These are phyloP conservation scores for Paraphaeosphaeria minitans DNA, from an alignment of 2,329 filamentous ascomycete genomes.

Conservation along the genomic window DNA sequence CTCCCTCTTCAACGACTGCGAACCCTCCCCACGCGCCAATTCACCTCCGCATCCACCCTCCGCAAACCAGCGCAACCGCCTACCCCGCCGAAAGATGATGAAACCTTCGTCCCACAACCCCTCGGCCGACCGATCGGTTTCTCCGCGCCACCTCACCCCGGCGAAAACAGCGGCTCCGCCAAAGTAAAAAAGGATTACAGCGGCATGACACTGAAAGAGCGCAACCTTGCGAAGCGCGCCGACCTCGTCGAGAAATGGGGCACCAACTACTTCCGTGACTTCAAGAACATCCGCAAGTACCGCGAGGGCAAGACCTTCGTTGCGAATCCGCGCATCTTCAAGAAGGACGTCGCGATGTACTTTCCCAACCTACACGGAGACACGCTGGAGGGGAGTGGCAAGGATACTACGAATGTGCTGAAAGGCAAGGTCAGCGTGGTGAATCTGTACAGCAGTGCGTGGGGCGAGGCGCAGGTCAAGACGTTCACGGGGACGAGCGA, in stretches of 20 bases:
- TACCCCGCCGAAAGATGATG: constrained; percentile 24
- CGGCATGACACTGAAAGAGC: constrained; percentile 38
- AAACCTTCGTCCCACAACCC: constrained; percentile 56
- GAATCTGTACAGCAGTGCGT: constrained; percentile 78
- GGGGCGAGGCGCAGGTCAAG: constrained; percentile 81
- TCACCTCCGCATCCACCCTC: constrained; percentile 32
- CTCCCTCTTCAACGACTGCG: constrained; percentile 17
- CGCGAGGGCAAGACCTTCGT: constrained; percentile 89
- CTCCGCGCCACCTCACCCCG: constrained; percentile 70
- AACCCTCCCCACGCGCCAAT: constrained; percentile 22
- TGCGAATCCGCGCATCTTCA: constrained; percentile 83
- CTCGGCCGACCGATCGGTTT: constrained; percentile 81
- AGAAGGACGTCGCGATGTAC: constrained; percentile 79
- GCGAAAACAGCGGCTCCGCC: constrained; percentile 83
- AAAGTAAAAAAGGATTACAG: constrained; percentile 40
- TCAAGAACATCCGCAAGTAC: constrained; percentile 78
- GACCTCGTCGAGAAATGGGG: constrained; percentile 77
- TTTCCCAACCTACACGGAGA: constrained; percentile 90
- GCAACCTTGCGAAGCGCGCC: constrained; percentile 74
- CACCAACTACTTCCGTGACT: constrained; percentile 95
- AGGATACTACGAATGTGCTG: constrained; percentile 77
- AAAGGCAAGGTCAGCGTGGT: constrained; percentile 77
- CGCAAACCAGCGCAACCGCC: constrained; percentile 19
- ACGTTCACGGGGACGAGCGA: constrained; percentile 67
- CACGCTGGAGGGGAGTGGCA: constrained; percentile 63